Percentiles rank a stretch among this genome's conserved stretches.
Evolutionary conservation across 2,329 filamentous ascomycete genomes (phyloP).

Genomic region (Stachybotrys chartarum): DNA sequence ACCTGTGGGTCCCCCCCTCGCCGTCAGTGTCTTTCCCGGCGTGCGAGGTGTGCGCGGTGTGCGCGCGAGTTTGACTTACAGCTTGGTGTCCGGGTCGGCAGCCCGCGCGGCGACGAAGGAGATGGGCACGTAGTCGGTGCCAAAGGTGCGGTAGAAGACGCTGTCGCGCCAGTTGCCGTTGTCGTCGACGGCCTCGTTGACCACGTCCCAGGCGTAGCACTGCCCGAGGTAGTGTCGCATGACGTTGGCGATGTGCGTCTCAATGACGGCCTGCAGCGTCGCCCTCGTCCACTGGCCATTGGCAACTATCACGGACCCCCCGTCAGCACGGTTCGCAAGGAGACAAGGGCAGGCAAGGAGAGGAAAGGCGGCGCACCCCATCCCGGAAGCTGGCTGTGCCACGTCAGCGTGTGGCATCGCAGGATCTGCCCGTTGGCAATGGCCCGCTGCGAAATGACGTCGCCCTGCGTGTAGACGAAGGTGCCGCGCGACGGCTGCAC

Average conservation of each 20-base stretch:
- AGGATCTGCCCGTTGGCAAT: slow-evolving; percentile 41
- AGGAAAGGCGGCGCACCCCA: slow-evolving; percentile 13
- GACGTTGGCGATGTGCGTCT: slow-evolving; percentile 52
- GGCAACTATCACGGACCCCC: slow-evolving; percentile 7
- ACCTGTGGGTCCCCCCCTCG: slow-evolving; percentile 6
- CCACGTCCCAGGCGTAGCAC: slow-evolving; percentile 59
- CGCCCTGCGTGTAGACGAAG: slow-evolving; percentile 53
- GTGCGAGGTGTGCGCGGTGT: no score
- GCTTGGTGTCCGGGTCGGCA: slow-evolving; percentile 47
- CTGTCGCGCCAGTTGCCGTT: slow-evolving; percentile 44
- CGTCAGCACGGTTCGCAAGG: not conserved
- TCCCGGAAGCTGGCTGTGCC: slow-evolving; percentile 30
- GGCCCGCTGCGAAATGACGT: slow-evolving; percentile 43
- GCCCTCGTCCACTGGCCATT: slow-evolving; percentile 44
- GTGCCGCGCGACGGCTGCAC: slow-evolving; percentile 48
- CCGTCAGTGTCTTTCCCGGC: not conserved
- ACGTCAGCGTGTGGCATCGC: slow-evolving; percentile 55
- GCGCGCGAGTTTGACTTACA: slow-evolving; percentile 20
- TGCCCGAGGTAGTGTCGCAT: slow-evolving; percentile 51
- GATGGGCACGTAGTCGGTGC: slow-evolving; percentile 48
- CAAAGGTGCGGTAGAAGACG: slow-evolving; percentile 49
- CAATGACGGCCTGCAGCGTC: slow-evolving; percentile 44
- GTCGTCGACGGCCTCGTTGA: slow-evolving; percentile 57
- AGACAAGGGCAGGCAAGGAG: not conserved
- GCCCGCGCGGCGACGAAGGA: slow-evolving; percentile 50